Conservation (phyloP, 2,329 filamentous ascomycete species). For the Fusarium sp. region DNA sequence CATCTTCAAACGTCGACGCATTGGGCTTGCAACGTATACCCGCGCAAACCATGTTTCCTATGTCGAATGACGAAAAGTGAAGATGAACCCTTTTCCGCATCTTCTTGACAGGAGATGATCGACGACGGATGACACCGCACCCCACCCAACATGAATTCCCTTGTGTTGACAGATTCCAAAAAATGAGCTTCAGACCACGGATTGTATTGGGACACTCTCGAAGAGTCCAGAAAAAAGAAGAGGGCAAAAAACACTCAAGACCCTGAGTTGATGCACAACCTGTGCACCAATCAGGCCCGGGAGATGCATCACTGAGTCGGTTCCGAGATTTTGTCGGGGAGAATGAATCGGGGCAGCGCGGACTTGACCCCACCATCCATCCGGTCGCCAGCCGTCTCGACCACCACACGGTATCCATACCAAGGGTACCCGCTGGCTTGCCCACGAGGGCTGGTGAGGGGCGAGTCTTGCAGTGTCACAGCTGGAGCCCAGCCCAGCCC, state of each 20-base stretch:
- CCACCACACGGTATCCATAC: constrained; percentile 19
- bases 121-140: constrained; percentile 36
- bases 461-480: constrained; percentile 34
- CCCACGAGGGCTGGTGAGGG: constrained; percentile 39
- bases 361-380: constrained; percentile 34
- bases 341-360: constrained; percentile 34
- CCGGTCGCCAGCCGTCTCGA: constrained; percentile 26
- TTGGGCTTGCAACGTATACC: constrained; percentile 5
- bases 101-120: constrained; percentile 38
- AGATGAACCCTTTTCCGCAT: constrained; percentile 19
- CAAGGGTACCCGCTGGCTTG: constrained; percentile 32
- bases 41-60: constrained; percentile 15
- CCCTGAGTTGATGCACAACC: constrained; percentile 25
- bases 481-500: background rate
- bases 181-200: constrained; percentile 16
- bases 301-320: constrained; percentile 40
- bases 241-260: constrained; percentile 32
- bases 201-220: constrained; percentile 7
- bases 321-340: constrained; percentile 48
- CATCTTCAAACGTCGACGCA: constrained; percentile 2
- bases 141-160: constrained; percentile 31
- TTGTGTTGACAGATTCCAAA: constrained; percentile 16
- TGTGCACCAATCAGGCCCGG: constrained; percentile 36
- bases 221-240: constrained; percentile 31
- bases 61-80: constrained; percentile 26